Conservation (phyloP, 148 eudicot species). For the Vaccinium myrtillus region DNA sequence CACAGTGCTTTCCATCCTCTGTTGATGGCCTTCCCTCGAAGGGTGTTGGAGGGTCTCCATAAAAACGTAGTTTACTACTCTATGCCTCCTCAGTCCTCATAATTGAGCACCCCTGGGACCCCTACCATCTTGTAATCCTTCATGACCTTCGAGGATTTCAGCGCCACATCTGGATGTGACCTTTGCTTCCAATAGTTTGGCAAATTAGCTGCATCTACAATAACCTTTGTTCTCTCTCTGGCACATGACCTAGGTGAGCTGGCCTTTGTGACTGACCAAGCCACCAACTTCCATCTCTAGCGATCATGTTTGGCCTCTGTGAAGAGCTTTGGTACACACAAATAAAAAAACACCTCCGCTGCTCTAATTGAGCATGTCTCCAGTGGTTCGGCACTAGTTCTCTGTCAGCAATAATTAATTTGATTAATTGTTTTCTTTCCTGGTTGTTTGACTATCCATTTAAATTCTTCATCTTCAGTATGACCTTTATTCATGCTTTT, state of each 20-base stretch:
- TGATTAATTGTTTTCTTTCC: neutral
- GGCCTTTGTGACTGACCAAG: neutral
- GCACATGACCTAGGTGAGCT: neutral
- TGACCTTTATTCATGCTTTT: neutral
- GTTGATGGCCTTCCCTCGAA: neutral
- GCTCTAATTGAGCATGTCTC: neutral
- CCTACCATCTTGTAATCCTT: neutral
- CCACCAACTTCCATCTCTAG: neutral
- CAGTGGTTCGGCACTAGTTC: neutral
- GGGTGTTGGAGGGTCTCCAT: neutral
- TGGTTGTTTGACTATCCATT: conserved; percentile 2
- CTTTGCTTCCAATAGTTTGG: neutral
- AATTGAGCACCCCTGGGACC: neutral
- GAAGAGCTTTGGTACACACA: neutral
- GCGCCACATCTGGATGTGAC: neutral
- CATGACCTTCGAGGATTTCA: neutral
- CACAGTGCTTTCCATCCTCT: neutral
- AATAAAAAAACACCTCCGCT: neutral
- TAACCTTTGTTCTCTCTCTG: neutral
- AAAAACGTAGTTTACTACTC: neutral
- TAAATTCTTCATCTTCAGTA: neutral
- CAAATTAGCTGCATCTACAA: neutral
- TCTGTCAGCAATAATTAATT: neutral
- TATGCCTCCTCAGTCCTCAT: neutral
- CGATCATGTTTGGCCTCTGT: neutral